Percentiles rank a stretch among this genome's conserved stretches.
phyloP scores from a whole-genome alignment of 2,329 filamentous ascomycete genomes.

The Cercospora berteroae region DNA sequence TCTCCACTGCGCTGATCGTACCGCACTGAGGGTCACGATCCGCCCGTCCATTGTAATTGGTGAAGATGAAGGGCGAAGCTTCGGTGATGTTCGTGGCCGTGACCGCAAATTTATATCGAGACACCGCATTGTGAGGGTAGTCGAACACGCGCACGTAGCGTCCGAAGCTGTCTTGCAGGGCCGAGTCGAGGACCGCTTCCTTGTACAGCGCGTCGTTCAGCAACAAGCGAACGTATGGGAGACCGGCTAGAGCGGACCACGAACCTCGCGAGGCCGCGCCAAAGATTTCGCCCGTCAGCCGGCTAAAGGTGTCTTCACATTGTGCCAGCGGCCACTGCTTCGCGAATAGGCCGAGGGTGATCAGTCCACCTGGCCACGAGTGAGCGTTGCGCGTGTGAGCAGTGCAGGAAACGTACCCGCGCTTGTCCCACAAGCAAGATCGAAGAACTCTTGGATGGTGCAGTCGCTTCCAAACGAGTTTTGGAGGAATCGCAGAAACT shows the following conservation, averaged over 20 bases:
- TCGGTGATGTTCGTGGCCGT: background rate
- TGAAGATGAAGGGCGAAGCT: background rate
- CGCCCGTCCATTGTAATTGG: background rate
- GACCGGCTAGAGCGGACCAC: background rate
- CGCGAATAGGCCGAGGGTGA: background rate
- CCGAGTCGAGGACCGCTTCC: background rate
- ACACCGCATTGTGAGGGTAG: background rate
- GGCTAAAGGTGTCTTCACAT: background rate
- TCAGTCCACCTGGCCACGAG: background rate
- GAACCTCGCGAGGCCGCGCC: background rate
- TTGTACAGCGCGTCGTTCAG: background rate
- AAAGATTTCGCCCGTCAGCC: background rate
- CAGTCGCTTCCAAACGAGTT: background rate
- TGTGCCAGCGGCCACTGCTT: background rate
- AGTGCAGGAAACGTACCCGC: background rate
- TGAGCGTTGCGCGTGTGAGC: background rate
- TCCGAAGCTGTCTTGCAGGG: background rate
- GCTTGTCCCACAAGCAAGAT: background rate
- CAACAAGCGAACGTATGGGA: background rate
- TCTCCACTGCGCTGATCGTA: background rate
- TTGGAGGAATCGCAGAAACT: background rate
- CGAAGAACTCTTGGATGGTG: background rate
- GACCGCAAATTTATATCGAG: background rate
- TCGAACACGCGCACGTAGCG: background rate
- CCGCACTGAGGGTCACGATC: background rate